Evolutionary conservation across 495 filamentous ascomycete genomes (phyloP).

Genomic region (Staphylotrichum tortipilum): DNA sequence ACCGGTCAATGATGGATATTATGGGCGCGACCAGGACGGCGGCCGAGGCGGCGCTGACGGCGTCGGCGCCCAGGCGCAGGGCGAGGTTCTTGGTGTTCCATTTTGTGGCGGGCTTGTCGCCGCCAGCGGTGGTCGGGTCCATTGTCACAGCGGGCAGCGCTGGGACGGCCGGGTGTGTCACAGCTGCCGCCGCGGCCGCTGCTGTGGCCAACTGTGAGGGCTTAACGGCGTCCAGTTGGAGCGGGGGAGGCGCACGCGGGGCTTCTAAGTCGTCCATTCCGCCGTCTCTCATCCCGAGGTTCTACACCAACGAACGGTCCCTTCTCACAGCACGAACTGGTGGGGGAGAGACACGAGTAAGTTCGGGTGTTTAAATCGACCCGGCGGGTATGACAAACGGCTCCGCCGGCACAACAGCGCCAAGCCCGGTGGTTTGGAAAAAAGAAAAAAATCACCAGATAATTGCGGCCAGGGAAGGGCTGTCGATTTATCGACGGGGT

Average conservation of each 20-base stretch:
- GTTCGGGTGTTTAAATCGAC: too few species aligned
- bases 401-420: neutral
- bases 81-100: conserved; percentile 76
- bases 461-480: neutral
- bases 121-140: neutral
- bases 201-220: neutral
- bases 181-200: neutral
- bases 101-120: conserved; percentile 13
- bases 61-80: conserved; percentile 62
- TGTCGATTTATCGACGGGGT: too few species aligned
- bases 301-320: too few species aligned
- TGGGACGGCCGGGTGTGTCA: neutral
- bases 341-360: too few species aligned
- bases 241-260: neutral
- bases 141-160: neutral
- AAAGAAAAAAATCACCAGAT: neutral
- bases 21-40: conserved; percentile 78
- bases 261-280: conserved; percentile 4
- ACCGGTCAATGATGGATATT: conserved; percentile 90
- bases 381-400: neutral
- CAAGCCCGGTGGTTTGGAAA: neutral
- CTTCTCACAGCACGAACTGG: too few species aligned
- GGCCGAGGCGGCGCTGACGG: conserved; percentile 62
- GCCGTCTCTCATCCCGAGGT: conserved; percentile 8
- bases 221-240: neutral